These are phyloP conservation scores for Suhomyces yuchorum DNA, from an alignment of 1,139 yeast genomes.

Conservation along the genomic window DNA sequence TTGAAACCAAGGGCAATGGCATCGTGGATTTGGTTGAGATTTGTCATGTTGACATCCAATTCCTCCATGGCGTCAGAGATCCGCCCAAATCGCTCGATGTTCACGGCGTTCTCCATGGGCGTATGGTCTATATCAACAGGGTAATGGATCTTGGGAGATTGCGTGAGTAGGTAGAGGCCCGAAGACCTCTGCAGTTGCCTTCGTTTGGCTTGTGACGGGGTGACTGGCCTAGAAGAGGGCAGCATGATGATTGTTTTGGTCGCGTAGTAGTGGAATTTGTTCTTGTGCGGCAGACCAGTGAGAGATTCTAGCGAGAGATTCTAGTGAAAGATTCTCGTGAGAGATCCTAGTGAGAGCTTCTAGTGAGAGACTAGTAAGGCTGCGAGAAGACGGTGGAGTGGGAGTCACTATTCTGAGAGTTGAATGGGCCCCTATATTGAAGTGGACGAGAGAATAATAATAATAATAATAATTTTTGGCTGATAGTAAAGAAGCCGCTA, in stretches of 20 bases:
- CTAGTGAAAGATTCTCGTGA: no score
- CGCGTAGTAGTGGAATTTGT: neutral
- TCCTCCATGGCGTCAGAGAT: constrained; percentile 57
- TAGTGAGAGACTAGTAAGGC: no score
- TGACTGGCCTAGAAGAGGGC: constrained; percentile 19
- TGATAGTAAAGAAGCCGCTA: no score
- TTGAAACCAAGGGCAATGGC: constrained; percentile 54
- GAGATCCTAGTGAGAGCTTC: neutral
- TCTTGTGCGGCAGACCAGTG: neutral
- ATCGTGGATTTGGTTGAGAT: constrained; percentile 52
- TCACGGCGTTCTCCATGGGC: constrained; percentile 39
- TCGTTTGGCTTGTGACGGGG: constrained; percentile 21
- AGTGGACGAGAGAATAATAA: no score
- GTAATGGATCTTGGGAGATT: constrained; percentile 47
- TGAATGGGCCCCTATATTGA: no score
- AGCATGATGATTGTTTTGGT: constrained; percentile 4
- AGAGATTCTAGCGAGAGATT: neutral
- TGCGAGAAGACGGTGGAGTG: no score
- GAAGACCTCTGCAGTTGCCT: constrained; percentile 44
- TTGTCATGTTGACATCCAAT: constrained; percentile 49
- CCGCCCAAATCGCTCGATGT: constrained; percentile 39
- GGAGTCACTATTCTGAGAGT: no score
- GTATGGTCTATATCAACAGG: constrained; percentile 42
- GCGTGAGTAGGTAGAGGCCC: constrained; percentile 41
- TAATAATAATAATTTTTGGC: no score